Evolutionary conservation across 2,329 filamentous ascomycete genomes (phyloP), one percentile per base, ranked within the genome.

Genomic region (Alternaria infectoria): DNA sequence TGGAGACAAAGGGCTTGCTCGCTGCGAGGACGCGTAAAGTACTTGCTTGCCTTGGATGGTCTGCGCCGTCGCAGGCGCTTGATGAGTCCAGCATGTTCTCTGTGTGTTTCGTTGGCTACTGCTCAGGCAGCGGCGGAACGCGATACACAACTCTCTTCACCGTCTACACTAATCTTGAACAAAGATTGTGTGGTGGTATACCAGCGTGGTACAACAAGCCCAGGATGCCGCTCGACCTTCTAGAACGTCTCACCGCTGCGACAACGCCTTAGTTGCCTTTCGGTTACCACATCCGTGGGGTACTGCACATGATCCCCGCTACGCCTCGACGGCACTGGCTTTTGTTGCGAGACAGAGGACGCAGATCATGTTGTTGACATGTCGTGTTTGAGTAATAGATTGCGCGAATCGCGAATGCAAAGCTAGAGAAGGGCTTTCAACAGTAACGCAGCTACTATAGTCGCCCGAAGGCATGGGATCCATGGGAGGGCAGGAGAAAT

Each of bases 191-290:
- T 40, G 30, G 45, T 57, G 21, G 59, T 40, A 28, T 36, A 58
- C 54, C 47, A 61, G 54, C 44, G 51, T 57, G 54, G 28, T 50
- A 54, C 54, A 62, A 28, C 49, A 43, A 46, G 40, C 32, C 46
- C 26, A 30, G 51, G 32, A 36, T 61, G 26, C 59, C 59, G 59
- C 46, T 61, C 52, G 32, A 57, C 59, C 54, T 61, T 61, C 59
- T 59, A 47, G 59, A 62, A 62, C 59, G 59, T 54, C 59, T 62
- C 59, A 62, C 59, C 59, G 59, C 59, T 56, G 59, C n/a, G 28
- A 58, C 32, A 23, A 25, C 19, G 59, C 59, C 40, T 61, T 61
- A 61, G 54, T 47, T 52, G 36, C 40, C 46, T 43, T 36, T 58
- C 45, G 40, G 59, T 45, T 61, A 52, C 59, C 30, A 49, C 49